Evolutionary conservation across 2,329 filamentous ascomycete genomes (phyloP).

Genomic region (Bipolaris oryzae): DNA sequence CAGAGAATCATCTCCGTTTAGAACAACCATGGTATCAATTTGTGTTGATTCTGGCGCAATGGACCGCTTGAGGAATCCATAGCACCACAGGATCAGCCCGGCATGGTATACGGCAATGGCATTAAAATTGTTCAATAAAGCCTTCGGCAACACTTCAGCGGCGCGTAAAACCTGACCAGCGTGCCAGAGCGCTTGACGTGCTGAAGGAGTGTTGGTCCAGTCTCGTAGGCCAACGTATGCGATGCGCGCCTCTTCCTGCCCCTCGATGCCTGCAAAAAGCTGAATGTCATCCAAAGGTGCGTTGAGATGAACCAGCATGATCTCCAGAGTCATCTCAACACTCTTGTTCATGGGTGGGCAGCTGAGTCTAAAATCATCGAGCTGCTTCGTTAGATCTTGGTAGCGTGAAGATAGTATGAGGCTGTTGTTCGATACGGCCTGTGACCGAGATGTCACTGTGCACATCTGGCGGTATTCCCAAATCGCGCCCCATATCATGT

Average conservation of each 20-base stretch:
- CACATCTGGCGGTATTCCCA: conserved; percentile 69
- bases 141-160: conserved; percentile 61
- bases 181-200: conserved; percentile 68
- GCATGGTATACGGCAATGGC: conserved; percentile 73
- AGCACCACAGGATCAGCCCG: conserved; percentile 71
- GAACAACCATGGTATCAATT: conserved; percentile 43
- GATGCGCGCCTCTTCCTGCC: conserved; percentile 67
- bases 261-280: conserved; percentile 70
- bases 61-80: conserved; percentile 60
- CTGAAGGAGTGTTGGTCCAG: conserved; percentile 63
- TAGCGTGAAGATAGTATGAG: conserved; percentile 48
- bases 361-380: conserved; percentile 59
- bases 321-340: conserved; percentile 48
- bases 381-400: conserved; percentile 65
- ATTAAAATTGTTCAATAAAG: conserved; percentile 67
- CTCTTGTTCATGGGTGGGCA: conserved; percentile 49
- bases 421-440: conserved; percentile 30
- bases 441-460: conserved; percentile 57
- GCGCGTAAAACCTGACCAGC: conserved; percentile 70
- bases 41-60: conserved; percentile 42
- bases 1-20: conserved; percentile 63
- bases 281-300: conserved; percentile 69
- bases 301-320: conserved; percentile 68
- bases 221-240: conserved; percentile 64
- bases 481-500: conserved; percentile 69